Conservation (phyloP, 2,329 filamentous ascomycete species). For the Diaporthe humulicola region DNA sequence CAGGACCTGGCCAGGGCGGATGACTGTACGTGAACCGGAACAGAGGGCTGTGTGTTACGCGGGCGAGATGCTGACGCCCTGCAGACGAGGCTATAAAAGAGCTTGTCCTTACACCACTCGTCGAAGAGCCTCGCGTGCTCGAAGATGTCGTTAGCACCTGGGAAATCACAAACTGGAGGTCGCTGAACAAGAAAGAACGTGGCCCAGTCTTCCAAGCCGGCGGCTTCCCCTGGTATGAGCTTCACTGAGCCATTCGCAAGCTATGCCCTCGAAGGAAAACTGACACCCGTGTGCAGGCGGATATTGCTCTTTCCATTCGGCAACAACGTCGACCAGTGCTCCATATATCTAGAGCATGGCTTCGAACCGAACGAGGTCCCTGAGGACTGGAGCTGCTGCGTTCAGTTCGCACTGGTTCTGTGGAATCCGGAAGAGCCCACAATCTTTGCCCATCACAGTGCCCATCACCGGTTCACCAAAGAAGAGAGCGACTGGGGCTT, state of each 20-base stretch:
- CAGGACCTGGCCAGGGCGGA: slow-evolving; percentile 64
- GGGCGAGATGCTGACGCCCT: slow-evolving; percentile 45
- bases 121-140: slow-evolving; percentile 83
- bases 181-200: slow-evolving; percentile 83
- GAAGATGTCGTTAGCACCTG: slow-evolving; percentile 85
- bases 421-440: slow-evolving; percentile 96
- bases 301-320: slow-evolving; percentile 96
- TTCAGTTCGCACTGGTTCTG: slow-evolving; percentile 93
- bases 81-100: slow-evolving; percentile 88
- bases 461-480: slow-evolving; percentile 95
- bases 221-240: slow-evolving; percentile 84
- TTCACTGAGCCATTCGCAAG: not conserved
- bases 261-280: slow-evolving; percentile 31
- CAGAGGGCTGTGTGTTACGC: not conserved
- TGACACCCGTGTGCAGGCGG: slow-evolving; percentile 69
- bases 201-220: slow-evolving; percentile 90
- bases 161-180: slow-evolving; percentile 88
- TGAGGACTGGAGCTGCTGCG: slow-evolving; percentile 96
- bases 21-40: slow-evolving; percentile 60
- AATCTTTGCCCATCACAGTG: slow-evolving; percentile 82
- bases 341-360: slow-evolving; percentile 96
- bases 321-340: slow-evolving; percentile 93
- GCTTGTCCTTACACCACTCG: slow-evolving; percentile 78
- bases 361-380: slow-evolving; percentile 82
- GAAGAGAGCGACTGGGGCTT: slow-evolving; percentile 99